Conservation (phyloP, 2,329 filamentous ascomycete species). For the Penicillium sp. region DNA sequence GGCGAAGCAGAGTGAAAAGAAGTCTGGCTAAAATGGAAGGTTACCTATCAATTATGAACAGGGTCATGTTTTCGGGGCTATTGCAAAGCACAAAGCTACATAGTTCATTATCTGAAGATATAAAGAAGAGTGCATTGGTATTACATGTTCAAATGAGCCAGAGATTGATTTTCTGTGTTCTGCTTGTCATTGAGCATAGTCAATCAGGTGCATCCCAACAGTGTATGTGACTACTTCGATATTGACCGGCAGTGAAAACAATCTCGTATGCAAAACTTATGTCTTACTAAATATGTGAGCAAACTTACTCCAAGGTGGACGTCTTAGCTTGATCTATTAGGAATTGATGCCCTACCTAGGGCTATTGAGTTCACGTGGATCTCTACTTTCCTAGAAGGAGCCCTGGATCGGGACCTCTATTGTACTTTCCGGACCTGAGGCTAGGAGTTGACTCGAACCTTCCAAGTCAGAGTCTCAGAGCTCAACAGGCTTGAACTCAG, state of each 20-base stretch:
- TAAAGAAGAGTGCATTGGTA: neutral
- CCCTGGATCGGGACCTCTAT: neutral
- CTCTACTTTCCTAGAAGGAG: neutral
- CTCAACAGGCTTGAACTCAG: neutral
- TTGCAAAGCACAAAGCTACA: neutral
- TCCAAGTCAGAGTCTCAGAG: neutral
- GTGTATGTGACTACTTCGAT: neutral
- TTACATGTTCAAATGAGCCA: neutral
- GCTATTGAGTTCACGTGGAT: neutral
- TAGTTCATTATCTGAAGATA: neutral
- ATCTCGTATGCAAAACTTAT: neutral
- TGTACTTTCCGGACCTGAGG: neutral
- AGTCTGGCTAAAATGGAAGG: constrained; percentile 18
- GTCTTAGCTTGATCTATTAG: neutral
- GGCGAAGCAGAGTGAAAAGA: constrained; percentile 39
- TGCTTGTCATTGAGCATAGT: neutral
- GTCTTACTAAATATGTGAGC: neutral
- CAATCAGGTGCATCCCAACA: neutral
- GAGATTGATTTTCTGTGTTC: neutral
- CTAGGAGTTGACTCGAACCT: neutral
- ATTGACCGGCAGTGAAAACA: neutral
- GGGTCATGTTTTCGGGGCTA: neutral
- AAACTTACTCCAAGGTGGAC: too few relatives aligned
- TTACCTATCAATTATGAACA: neutral
- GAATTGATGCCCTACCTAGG: neutral